Evolutionary conservation across 257 asterid species (phyloP).

Genomic region (Penstemon barbatus): DNA sequence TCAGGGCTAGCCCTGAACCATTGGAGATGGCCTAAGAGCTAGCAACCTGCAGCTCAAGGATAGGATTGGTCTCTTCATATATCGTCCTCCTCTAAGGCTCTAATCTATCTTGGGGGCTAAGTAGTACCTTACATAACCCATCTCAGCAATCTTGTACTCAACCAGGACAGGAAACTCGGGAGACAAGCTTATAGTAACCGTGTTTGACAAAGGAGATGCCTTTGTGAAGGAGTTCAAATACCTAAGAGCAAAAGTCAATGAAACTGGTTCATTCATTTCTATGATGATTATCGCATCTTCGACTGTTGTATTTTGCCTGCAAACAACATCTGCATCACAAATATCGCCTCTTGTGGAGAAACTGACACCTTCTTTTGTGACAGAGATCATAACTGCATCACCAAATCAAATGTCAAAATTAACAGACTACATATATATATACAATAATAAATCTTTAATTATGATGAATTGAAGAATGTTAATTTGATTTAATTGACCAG

Average conservation of each 20-base stretch:
- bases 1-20: too few species aligned
- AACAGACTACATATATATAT: neutral
- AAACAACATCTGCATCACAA: slow-evolving; percentile 78
- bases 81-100: slow-evolving; percentile 49
- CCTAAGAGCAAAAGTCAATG: slow-evolving; percentile 74
- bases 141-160: slow-evolving; percentile 91
- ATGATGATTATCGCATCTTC: slow-evolving; percentile 74
- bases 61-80: slow-evolving; percentile 61
- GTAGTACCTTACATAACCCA: slow-evolving; percentile 83
- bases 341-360: slow-evolving; percentile 94
- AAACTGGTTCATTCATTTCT: slow-evolving; percentile 89
- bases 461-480: neutral
- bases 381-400: slow-evolving; percentile 80
- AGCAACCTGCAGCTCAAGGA: slow-evolving; percentile 33
- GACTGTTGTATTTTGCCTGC: slow-evolving; percentile 88
- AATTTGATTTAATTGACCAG: slow-evolving; percentile 29
- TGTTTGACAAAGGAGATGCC: slow-evolving; percentile 71
- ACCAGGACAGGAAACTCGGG: slow-evolving; percentile 88
- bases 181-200: slow-evolving; percentile 75
- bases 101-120: slow-evolving; percentile 78
- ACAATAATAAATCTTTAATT: too few species aligned
- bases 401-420: neutral
- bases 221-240: slow-evolving; percentile 79
- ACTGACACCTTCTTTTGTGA: slow-evolving; percentile 93
- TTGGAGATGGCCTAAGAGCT: too few species aligned